A percentile compares a stretch with the other conserved stretches of the same genome.
Evolutionary conservation across 1,284 basidiomycete species (phyloP).

Genomic region (Pascua sp.): DNA sequence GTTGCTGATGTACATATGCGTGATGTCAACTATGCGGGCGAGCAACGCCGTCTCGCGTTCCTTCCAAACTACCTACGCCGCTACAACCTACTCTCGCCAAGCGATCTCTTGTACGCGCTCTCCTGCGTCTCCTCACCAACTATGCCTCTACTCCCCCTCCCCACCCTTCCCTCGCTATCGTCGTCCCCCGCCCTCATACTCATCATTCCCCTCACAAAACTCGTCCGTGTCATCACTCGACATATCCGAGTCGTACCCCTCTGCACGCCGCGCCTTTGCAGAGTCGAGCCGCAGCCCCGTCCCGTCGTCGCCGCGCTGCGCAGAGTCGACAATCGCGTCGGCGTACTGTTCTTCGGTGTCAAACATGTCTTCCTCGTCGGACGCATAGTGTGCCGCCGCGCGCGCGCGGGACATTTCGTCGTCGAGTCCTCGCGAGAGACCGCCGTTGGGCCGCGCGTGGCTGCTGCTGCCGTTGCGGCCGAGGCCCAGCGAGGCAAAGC

Average conservation of each 20-base stretch:
- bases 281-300: constrained; percentile 23
- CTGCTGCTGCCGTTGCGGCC: neutral
- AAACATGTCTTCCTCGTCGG: constrained; percentile 20
- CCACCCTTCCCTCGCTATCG: constrained; percentile 1
- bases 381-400: constrained; percentile 1
- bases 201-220: constrained; percentile 37
- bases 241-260: constrained; percentile 26
- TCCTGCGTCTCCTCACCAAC: neutral
- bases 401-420: constrained; percentile 7
- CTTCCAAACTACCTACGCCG: neutral
- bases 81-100: neutral
- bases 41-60: neutral
- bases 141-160: neutral
- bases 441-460: neutral
- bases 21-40: constrained; percentile 3
- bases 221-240: constrained; percentile 20
- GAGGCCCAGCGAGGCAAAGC: constrained; percentile 15
- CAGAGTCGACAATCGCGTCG: constrained; percentile 8
- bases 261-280: constrained; percentile 16
- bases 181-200: constrained; percentile 22
- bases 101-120: too few species aligned
- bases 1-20: constrained; percentile 13
- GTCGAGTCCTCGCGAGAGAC: neutral
- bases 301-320: constrained; percentile 18
- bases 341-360: constrained; percentile 17